A percentile compares a stretch with the other conserved stretches of the same genome.
phyloP scores from a whole-genome alignment of 306 rosid genomes.

The Spatholobus suberectus region DNA sequence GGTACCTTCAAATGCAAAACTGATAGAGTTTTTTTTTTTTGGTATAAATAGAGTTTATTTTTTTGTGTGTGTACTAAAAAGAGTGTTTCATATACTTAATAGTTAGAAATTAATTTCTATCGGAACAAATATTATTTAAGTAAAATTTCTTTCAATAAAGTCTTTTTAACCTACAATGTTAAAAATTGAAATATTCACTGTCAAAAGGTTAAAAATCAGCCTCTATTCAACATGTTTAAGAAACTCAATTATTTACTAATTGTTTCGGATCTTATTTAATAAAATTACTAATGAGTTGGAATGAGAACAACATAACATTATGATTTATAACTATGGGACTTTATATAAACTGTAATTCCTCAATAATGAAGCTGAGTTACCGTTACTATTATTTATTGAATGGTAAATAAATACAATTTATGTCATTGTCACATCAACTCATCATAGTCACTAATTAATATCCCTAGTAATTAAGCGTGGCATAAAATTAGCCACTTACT shows the following conservation, averaged over 20 bases:
- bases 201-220: neutral
- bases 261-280: neutral
- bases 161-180: neutral
- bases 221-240: neutral
- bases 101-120: neutral
- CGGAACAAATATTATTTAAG: neutral
- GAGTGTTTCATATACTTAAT: neutral
- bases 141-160: neutral
- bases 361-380: neutral
- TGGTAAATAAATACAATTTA: neutral
- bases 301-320: neutral
- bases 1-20: neutral
- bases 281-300: neutral
- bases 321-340: neutral
- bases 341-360: neutral
- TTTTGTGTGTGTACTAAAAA: neutral
- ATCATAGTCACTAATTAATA: neutral
- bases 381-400: neutral
- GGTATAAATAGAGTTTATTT: too few species aligned
- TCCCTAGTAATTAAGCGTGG: neutral
- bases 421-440: neutral
- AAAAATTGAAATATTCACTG: neutral
- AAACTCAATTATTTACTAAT: neutral
- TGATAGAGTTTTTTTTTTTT: too few species aligned
- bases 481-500: neutral